Evolutionary conservation across 148 eudicot species (phyloP).

Genomic region (Heliamphora exappendiculata): DNA sequence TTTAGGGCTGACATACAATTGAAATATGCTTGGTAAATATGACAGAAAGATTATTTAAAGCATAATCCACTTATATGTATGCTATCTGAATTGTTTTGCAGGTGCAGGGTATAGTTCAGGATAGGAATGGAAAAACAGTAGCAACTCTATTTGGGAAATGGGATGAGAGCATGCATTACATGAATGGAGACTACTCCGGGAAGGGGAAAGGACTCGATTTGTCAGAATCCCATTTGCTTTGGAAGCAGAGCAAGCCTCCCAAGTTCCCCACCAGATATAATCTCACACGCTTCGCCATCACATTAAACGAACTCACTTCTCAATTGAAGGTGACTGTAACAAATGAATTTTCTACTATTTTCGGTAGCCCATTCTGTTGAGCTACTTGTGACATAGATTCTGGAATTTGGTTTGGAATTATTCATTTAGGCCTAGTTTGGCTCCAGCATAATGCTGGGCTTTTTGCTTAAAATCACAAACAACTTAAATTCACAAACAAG

Average conservation of each 20-base stretch:
- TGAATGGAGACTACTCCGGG: constrained; percentile 61
- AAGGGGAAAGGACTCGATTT: constrained; percentile 62
- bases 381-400: background rate
- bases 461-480: too few relatives aligned
- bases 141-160: constrained; percentile 92
- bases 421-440: background rate
- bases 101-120: constrained; percentile 95
- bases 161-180: constrained; percentile 96
- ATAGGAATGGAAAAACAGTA: constrained; percentile 70
- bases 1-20: background rate
- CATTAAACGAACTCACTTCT: constrained; percentile 82
- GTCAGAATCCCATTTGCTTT: constrained; percentile 66
- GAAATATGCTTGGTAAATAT: background rate
- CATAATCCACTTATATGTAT: background rate
- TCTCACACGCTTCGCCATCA: constrained; percentile 88
- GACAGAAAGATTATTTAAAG: background rate
- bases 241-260: constrained; percentile 84
- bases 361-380: background rate
- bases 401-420: background rate
- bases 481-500: too few relatives aligned
- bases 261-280: constrained; percentile 81
- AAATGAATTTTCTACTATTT: background rate
- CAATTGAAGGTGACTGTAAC: constrained; percentile 60
- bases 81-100: constrained; percentile 26
- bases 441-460: too few relatives aligned